Base-by-base conservation (phyloP, 2,329 filamentous ascomycete species). In the Fusarium buxicola region DNA sequence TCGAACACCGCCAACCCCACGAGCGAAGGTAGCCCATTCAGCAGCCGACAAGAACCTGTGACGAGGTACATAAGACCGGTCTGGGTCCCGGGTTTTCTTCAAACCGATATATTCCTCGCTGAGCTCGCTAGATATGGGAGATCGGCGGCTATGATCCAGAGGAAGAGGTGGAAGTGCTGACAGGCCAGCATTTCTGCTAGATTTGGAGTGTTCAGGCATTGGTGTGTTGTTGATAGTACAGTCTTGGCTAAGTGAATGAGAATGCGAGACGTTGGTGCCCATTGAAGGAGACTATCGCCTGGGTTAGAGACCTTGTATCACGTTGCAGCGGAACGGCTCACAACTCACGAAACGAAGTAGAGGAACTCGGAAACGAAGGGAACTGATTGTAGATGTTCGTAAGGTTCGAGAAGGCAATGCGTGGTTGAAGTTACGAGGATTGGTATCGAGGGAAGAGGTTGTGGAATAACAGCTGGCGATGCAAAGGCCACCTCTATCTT, bases 1-100 rank as follows among this genome's bases (percentile, higher is more conserved):
- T 16, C 67, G 73, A 49, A 83, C 74, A 7, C 78, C 81, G 0
- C 82, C 82, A 21, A 84, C 66, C 1, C 78, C 80, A n/a, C 76
- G 76, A 16, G 81, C 82, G 40, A 84, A 72, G 15, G 79, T 73
- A 3, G 74, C 68, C 82, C 81, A 82, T 60, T 84, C 82, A 5
- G 72, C 56, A 5, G 77, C 71, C 0, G 77, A 72, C 7, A 85
- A 73, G 49, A 80, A 78, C 28, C 81, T 76, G 58, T 80, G 71
- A 4, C 56, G 65, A 9, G 47, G 27, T 11, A 32, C 30, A 12
- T 50, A 24, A 21, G 38, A 40, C 7, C 28, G 30, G 9, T 31
- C 58, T 4, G 31, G 18, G 1, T 32, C 16, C 0, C 32, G 12
- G 3, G 15, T 7, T 46, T 41, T 32, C 35, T 32, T 7, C n/a